Evolutionary conservation across 495 filamentous ascomycete genomes (phyloP).

Genomic region (Lentithecium fluviatile): DNA sequence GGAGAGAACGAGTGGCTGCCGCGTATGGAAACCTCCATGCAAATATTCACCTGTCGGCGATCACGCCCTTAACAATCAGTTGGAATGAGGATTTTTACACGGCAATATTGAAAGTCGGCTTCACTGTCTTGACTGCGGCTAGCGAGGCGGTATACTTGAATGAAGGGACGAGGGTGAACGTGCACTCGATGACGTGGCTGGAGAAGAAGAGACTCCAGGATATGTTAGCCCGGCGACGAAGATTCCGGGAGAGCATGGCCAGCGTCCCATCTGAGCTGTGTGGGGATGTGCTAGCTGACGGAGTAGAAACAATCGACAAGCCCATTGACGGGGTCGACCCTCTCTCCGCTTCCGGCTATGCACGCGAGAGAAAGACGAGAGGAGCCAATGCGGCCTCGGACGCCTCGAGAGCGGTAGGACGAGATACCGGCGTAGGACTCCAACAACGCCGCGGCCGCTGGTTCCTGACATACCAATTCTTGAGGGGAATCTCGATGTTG

Average conservation of each 20-base stretch:
- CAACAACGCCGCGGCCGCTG: constrained; percentile 70
- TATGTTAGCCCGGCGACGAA: constrained; percentile 42
- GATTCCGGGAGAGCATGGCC: constrained; percentile 28
- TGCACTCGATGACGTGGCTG: constrained; percentile 84
- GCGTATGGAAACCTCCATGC: constrained; percentile 91
- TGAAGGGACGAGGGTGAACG: constrained; percentile 73
- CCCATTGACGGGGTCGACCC: background rate
- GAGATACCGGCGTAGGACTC: constrained; percentile 69
- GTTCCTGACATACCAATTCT: constrained; percentile 69
- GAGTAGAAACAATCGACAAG: constrained; percentile 25
- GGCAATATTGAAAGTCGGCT: constrained; percentile 79
- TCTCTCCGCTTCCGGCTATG: constrained; percentile 57
- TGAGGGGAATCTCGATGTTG: constrained; percentile 69
- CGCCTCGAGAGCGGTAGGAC: constrained; percentile 19
- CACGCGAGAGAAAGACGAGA: constrained; percentile 54
- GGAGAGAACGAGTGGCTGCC: constrained; percentile 56
- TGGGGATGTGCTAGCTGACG: constrained; percentile 46
- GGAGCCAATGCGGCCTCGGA: constrained; percentile 45
- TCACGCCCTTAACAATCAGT: constrained; percentile 61
- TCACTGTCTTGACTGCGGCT: constrained; percentile 81
- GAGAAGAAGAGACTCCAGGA: constrained; percentile 75
- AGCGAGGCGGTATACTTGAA: constrained; percentile 95
- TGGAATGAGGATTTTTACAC: constrained; percentile 95
- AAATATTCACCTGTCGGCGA: constrained; percentile 72
- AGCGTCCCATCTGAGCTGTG: constrained; percentile 36